Evolutionary conservation across 768 basidiomycete species (phyloP).

Genomic region (Epithele typhae): DNA sequence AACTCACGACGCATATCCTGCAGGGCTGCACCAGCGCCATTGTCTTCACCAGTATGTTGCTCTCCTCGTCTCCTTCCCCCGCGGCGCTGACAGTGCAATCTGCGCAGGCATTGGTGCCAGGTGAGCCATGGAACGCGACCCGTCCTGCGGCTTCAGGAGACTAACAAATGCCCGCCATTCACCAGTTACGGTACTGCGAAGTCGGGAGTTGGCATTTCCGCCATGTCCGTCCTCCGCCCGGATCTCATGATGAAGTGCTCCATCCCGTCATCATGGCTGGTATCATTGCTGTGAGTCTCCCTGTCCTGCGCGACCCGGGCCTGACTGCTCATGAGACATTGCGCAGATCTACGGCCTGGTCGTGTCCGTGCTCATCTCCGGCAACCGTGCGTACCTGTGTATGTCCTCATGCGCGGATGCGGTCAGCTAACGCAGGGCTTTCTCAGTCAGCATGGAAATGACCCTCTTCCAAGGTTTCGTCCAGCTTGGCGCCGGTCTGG

Average conservation of each 20-base stretch:
- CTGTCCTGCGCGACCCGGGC: background rate
- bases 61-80: background rate
- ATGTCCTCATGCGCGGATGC: background rate
- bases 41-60: constrained; percentile 88
- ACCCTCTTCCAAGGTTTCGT: constrained; percentile 91
- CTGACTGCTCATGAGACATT: background rate
- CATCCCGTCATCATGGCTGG: constrained; percentile 98
- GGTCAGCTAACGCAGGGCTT: background rate
- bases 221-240: constrained; percentile 96
- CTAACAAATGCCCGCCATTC: constrained; percentile 7
- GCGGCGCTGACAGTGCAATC: background rate
- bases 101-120: constrained; percentile 77
- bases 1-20: constrained; percentile 12
- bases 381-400: constrained; percentile 59
- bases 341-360: constrained; percentile 93
- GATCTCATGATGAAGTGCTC: constrained; percentile 98
- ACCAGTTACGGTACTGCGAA: constrained; percentile 96
- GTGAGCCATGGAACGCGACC: constrained; percentile 34
- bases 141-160: background rate
- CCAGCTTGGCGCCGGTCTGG: constrained; percentile 90
- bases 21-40: constrained; percentile 97
- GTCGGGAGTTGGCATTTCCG: constrained; percentile 95
- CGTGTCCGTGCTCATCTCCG: constrained; percentile 95
- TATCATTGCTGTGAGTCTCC: constrained; percentile 90
- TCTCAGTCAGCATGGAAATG: constrained; percentile 68